Base-by-base conservation (phyloP, 1,284 basidiomycete genomes). In the Moesziomyces sp. region DNA sequence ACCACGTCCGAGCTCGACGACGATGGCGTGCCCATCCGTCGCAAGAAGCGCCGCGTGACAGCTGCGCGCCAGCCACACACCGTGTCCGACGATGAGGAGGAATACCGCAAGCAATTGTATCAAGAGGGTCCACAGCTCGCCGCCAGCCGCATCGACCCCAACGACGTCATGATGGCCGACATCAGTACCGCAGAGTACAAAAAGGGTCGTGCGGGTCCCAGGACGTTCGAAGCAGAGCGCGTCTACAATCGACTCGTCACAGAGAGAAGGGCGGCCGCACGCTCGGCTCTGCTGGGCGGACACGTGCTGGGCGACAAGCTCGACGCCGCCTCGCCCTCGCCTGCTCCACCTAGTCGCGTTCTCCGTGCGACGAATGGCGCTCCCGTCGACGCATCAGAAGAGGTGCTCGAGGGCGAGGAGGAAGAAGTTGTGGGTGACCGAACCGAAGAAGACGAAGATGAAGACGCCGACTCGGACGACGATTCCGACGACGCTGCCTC, bases 201-300 rank as follows among this genome's bases (percentile, higher is more conserved):
- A 40, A 74, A 60, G n/a, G 80, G 80, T 18, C 63, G 80, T 9
- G 78, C 77, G 6, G 78, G 80, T 19, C 75, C 77, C 14, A 59
- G 79, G 14, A 82, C 80, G 3, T 82, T 82, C 48, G 78, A 81
- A 35, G 60, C 81, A 1, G 76, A 78, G 16, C 69, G 79, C 14
- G 76, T 76, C 23, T 74, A 76, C 24, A 73, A 61, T 46, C 52
- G 72, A 9, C 63, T 76, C 19, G 73, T 74, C 26, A 63, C 65
- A 26, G 76, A 79, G 28, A 48, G 77, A 24, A 58, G 74, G 21
- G 62, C 65, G 19, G 66, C 63, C 4, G 54, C 57, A 33, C 65
- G 59, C 26, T 50, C 73, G 44, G 60, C 61, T 3, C n/a, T 67
- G 23, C 64, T 73, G 2, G 70, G 70, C 14, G 57, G 53, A 40